Conservation (phyloP, 2,329 filamentous ascomycete species). For the Rhytidhysteron rufulum region DNA sequence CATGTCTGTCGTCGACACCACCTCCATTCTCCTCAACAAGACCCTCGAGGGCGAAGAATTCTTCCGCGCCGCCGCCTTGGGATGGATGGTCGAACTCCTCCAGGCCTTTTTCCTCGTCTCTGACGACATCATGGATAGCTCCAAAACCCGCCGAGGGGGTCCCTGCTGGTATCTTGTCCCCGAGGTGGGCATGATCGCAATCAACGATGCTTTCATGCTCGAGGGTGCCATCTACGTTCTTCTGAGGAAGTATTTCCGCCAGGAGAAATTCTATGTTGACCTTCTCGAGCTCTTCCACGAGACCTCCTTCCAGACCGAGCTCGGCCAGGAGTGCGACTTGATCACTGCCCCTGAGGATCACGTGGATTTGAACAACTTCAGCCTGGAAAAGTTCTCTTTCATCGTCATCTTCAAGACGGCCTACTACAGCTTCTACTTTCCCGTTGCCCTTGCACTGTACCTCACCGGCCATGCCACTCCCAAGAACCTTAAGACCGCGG, state of each 20-base stretch:
- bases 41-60: conserved; percentile 69
- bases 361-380: conserved; percentile 93
- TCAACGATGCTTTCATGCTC: conserved; percentile 98
- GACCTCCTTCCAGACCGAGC: conserved; percentile 86
- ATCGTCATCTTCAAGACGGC: conserved; percentile 99
- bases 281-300: conserved; percentile 96
- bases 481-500: conserved; percentile 82
- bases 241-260: conserved; percentile 89
- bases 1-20: conserved; percentile 94
- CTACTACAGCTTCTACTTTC: conserved; percentile 98
- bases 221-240: conserved; percentile 86
- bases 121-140: conserved; percentile 97
- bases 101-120: conserved; percentile 99
- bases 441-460: conserved; percentile 84
- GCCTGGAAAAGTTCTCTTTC: conserved; percentile 90
- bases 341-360: conserved; percentile 93
- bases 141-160: conserved; percentile 87
- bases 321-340: conserved; percentile 91
- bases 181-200: conserved; percentile 89
- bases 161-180: conserved; percentile 96
- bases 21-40: conserved; percentile 69
- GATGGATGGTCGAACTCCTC: conserved; percentile 97
- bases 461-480: conserved; percentile 80
- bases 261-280: conserved; percentile 83
- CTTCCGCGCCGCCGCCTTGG: conserved; percentile 81